Evolutionary conservation across 2,329 filamentous ascomycete genomes (phyloP), one percentile per base, ranked within the genome.

Genomic region (Talaromyces sp.): DNA sequence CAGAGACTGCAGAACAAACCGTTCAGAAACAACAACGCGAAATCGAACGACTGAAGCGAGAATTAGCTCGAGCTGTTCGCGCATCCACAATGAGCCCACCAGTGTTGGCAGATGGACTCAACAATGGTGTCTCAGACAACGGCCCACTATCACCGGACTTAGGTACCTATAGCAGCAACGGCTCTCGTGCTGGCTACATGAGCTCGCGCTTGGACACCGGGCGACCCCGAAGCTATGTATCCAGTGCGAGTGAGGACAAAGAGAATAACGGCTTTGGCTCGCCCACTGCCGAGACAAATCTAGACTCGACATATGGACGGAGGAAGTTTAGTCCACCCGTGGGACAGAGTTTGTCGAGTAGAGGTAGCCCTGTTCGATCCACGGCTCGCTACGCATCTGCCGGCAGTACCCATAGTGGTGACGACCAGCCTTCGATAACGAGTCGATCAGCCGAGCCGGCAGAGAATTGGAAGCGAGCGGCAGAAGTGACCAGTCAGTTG

Each of bases 401-500:
- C 3, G 70, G 73, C 39, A 78, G 76, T 63, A 74, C 74, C 47
- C 71, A 72, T n/a, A 48, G 61, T 33, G 75, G 75, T 68, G 76
- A 73, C 63, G 74, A 73, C 62, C 74, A 68, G 60, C 62, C 45
- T 22, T 52, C 62, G 16, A 54, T 58, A 61, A 75, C 68, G 67
- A 71, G 67, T 56, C 70, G 73, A 67, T 77, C 72, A 64, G 66
- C 73, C 16, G 85, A 88, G 56, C 88, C 88, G 0, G 88, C 89
- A 19, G 95, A 99, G 81, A 98, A 93, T 76, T 99, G 95, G 95
- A 96, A 93, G 81, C 85, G 95, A 70, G 95, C 95, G 19, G 95
- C 95, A 2, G 95, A 99, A 81, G 95, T 99, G 65, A 99, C 95
- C 63, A 97, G 93, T 78, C 95, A 97, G 77, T 79, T 99, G 73